phyloP scores from a whole-genome alignment of 768 basidiomycete genomes.

The Boletales sp. region DNA sequence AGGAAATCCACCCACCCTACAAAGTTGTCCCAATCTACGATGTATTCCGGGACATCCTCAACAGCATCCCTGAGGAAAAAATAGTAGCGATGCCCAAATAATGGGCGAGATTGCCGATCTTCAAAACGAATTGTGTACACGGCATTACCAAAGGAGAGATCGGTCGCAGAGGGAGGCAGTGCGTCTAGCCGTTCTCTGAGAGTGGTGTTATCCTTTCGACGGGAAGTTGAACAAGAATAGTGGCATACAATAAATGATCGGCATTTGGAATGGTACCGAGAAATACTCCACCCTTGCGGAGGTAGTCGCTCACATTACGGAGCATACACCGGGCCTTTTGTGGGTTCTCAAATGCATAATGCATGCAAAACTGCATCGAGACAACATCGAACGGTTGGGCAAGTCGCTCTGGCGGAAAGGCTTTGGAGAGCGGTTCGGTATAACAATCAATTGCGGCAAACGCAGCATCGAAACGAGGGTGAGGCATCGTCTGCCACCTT shows the following conservation, averaged over 20 bases:
- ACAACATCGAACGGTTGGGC: slow-evolving; percentile 85
- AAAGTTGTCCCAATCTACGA: slow-evolving; percentile 96
- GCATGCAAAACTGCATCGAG: slow-evolving; percentile 99
- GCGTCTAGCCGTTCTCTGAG: slow-evolving; percentile 67
- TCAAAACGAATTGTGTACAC: slow-evolving; percentile 91
- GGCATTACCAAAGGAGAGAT: slow-evolving; percentile 84
- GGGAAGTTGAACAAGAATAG: slow-evolving; percentile 2
- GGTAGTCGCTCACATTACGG: slow-evolving; percentile 76
- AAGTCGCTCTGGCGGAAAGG: slow-evolving; percentile 60
- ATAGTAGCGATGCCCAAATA: slow-evolving; percentile 90
- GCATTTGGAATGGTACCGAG: slow-evolving; percentile 97
- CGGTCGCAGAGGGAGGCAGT: slow-evolving; percentile 60
- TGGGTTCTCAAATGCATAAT: slow-evolving; percentile 95
- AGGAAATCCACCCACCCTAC: slow-evolving; percentile 52
- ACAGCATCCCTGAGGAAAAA: slow-evolving; percentile 96
- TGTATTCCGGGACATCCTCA: slow-evolving; percentile 94
- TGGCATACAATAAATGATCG: slow-evolving; percentile 74
- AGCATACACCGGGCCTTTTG: slow-evolving; percentile 90
- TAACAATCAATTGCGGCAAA: slow-evolving; percentile 93
- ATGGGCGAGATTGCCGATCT: slow-evolving; percentile 53
- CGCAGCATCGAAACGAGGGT: slow-evolving; percentile 64
- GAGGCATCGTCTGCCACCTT: slow-evolving; percentile 56
- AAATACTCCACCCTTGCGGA: slow-evolving; percentile 85
- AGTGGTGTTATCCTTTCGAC: slow-evolving; percentile 12
- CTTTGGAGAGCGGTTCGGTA: slow-evolving; percentile 62